A percentile compares a stretch with the other conserved stretches of the same genome.
Evolutionary conservation across 768 basidiomycete genomes (phyloP).

Genomic region (Hygrocybe punicea): DNA sequence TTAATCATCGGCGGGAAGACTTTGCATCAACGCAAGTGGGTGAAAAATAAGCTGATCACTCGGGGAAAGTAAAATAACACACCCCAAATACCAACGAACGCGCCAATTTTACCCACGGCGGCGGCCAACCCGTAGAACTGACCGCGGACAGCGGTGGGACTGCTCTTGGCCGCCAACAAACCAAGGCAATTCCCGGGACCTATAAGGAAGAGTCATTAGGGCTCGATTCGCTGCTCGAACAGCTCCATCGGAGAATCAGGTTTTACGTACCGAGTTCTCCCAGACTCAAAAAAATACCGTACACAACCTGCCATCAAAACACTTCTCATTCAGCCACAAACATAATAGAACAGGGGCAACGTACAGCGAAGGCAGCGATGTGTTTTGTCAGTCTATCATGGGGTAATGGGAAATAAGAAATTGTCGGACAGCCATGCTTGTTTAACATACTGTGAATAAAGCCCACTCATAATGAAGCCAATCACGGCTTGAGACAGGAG

Average conservation of each 20-base stretch:
- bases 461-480: slow-evolving; percentile 89
- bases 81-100: slow-evolving; percentile 82
- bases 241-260: slow-evolving; percentile 12
- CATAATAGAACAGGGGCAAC: slow-evolving; percentile 17
- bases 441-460: slow-evolving; percentile 52
- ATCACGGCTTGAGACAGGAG: slow-evolving; percentile 65
- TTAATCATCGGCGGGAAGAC: slow-evolving; percentile 66
- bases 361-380: slow-evolving; percentile 71
- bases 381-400: slow-evolving; percentile 50
- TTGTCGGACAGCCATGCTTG: not conserved
- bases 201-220: slow-evolving; percentile 26
- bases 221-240: too few species aligned
- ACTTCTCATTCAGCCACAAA: not conserved
- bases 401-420: not conserved
- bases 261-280: slow-evolving; percentile 64
- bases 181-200: slow-evolving; percentile 83
- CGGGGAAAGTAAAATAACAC: slow-evolving; percentile 20
- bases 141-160: slow-evolving; percentile 82
- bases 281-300: slow-evolving; percentile 86
- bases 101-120: slow-evolving; percentile 81
- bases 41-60: not conserved
- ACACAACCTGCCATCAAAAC: slow-evolving; percentile 54
- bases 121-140: slow-evolving; percentile 86
- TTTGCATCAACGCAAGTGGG: slow-evolving; percentile 21
- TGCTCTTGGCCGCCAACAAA: slow-evolving; percentile 78